A percentile compares a stretch with the other conserved stretches of the same genome.
Evolutionary conservation across 75 land plant species (phyloP).

Genomic region (Larix kaempferi): DNA sequence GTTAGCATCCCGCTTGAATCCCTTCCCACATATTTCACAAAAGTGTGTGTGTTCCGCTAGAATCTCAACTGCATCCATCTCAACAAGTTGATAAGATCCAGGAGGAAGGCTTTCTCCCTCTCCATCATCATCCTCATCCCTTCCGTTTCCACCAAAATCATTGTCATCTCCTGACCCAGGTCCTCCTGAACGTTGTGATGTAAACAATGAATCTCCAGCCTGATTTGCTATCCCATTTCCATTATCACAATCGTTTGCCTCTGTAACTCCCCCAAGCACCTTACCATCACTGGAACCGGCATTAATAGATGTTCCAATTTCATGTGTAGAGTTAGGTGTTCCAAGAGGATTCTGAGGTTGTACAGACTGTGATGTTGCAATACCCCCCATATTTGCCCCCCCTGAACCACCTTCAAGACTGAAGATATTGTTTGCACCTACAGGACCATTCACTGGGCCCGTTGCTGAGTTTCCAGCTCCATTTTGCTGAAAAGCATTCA

Average conservation of each 20-base stretch:
- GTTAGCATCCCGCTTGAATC: slow-evolving; percentile 88
- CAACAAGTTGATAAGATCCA: slow-evolving; percentile 73
- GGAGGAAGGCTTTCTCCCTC: slow-evolving; percentile 71
- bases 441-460: neutral
- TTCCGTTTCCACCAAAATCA: slow-evolving; percentile 14
- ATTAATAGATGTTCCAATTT: neutral
- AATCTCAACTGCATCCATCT: slow-evolving; percentile 68
- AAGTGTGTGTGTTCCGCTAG: slow-evolving; percentile 92
- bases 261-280: neutral
- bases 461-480: slow-evolving; percentile 4
- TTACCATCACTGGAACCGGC: neutral
- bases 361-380: neutral
- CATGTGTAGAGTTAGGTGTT: neutral
- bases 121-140: slow-evolving; percentile 57
- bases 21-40: slow-evolving; percentile 86
- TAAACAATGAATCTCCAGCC: neutral
- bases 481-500: slow-evolving; percentile 13
- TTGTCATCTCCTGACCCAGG: slow-evolving; percentile 17
- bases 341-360: slow-evolving; percentile 7
- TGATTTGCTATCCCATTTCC: slow-evolving; percentile 16
- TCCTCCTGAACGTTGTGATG: slow-evolving; percentile 6
- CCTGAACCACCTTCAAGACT: neutral
- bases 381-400: neutral
- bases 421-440: slow-evolving; percentile 8
- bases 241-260: neutral